Percentiles rank a stretch among this genome's conserved stretches.
Conservation (phyloP, 1,284 basidiomycete genomes). For the Marasmius tenuissimus region DNA sequence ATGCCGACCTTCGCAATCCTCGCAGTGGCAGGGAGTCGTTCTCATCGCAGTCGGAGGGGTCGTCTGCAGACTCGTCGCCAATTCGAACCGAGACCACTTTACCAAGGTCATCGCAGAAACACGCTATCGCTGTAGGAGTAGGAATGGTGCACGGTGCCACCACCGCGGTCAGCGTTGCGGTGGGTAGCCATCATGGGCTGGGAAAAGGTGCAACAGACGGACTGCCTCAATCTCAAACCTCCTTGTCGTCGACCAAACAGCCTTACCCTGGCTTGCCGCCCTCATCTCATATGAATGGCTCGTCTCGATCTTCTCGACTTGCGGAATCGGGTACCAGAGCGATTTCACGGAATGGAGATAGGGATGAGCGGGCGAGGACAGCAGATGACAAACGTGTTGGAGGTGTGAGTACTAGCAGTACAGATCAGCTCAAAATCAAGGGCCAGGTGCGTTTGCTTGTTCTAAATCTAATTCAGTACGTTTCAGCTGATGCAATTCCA, state of each 20-base stretch:
- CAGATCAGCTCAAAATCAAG: background rate
- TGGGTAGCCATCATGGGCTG: background rate
- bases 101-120: background rate
- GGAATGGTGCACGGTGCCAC: background rate
- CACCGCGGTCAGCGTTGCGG: background rate
- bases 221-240: background rate
- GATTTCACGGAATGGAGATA: background rate
- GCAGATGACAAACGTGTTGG: background rate
- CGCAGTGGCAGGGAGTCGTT: background rate
- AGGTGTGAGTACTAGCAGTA: background rate
- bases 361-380: background rate
- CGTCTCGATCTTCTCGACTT: background rate
- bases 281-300: background rate
- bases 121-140: background rate
- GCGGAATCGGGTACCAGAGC: background rate
- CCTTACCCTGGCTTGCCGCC: background rate
- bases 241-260: background rate
- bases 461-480: too few species aligned
- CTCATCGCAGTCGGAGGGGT: background rate
- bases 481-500: too few species aligned
- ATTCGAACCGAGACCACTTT: background rate
- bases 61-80: background rate
- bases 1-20: background rate
- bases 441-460: background rate
- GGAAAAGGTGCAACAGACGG: background rate